A percentile compares a stretch with the other conserved stretches of the same genome.
Evolutionary conservation across 192 early-diverging fungal genomes (phyloP).

Genomic region (Rhizophlyctis rosea): DNA sequence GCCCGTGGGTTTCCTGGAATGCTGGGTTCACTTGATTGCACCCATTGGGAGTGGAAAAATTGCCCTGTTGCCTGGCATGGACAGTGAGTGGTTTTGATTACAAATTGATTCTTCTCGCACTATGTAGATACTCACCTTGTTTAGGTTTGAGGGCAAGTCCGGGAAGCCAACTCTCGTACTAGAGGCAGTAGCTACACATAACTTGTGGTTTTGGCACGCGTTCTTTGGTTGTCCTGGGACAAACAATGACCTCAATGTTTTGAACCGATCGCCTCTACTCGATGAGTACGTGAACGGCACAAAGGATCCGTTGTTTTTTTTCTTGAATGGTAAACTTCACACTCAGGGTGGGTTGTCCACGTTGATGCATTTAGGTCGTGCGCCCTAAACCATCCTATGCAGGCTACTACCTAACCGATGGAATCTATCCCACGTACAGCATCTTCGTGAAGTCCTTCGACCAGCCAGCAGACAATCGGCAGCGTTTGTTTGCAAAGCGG

Average conservation of each 20-base stretch:
- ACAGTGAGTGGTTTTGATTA: too few relatives aligned
- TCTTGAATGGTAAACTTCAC: not conserved
- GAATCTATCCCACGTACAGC: conserved; percentile 12
- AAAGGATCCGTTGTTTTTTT: not conserved
- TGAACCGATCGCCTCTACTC: conserved; percentile 7
- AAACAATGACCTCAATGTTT: conserved; percentile 25
- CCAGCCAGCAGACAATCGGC: not conserved
- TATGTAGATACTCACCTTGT: too few relatives aligned
- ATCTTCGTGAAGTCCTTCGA: conserved; percentile 14
- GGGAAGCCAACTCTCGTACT: conserved; percentile 19
- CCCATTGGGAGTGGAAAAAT: conserved; percentile 26
- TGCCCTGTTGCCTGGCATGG: conserved; percentile 2
- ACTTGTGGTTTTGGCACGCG: conserved; percentile 28
- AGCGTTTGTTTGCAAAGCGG: conserved; percentile 9
- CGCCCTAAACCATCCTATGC: not conserved
- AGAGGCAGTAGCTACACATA: conserved; percentile 19
- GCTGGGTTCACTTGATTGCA: conserved; percentile 29
- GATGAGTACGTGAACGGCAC: conserved; percentile 1
- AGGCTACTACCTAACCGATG: conserved; percentile 17
- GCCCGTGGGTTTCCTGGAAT: conserved; percentile 29
- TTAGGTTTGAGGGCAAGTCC: conserved; percentile 13
- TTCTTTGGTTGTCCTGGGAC: conserved; percentile 26
- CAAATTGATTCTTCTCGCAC: too few relatives aligned
- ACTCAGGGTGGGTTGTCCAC: not conserved
- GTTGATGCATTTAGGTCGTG: not conserved